phyloP scores from a whole-genome alignment of 176 grass and related monocot species.

The Echinochloa phyllopogon region DNA sequence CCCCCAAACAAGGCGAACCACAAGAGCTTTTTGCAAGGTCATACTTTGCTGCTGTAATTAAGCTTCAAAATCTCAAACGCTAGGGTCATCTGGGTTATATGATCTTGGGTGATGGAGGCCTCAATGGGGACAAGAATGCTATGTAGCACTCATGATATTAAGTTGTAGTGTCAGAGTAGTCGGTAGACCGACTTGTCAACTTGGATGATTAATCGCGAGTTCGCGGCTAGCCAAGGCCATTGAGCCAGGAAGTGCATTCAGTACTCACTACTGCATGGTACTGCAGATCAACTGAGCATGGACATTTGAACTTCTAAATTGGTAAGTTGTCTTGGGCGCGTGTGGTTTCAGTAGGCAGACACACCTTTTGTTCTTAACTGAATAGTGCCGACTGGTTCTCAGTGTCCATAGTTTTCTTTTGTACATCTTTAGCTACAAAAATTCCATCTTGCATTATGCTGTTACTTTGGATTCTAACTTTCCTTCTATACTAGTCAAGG shows the following conservation, averaged over 20 bases:
- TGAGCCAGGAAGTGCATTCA: background rate
- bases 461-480: constrained; percentile 26
- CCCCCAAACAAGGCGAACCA: no score
- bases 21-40: background rate
- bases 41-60: background rate
- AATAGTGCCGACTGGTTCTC: background rate
- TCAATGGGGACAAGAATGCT: background rate
- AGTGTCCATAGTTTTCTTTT: background rate
- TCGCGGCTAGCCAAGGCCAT: background rate
- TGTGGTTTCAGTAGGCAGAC: background rate
- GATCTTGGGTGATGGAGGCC: background rate
- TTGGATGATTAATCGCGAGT: background rate
- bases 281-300: background rate
- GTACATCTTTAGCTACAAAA: constrained; percentile 10
- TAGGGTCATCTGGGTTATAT: background rate
- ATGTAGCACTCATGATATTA: background rate
- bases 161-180: background rate
- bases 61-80: background rate
- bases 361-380: background rate
- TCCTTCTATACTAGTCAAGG: constrained; percentile 28
- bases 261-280: background rate
- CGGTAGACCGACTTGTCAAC: background rate
- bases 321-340: background rate
- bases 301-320: constrained; percentile 20
- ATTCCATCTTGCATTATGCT: background rate